A percentile compares a stretch with the other conserved stretches of the same genome.
Conservation (phyloP, 768 basidiomycete species). For the Strobilomyces confusus region DNA sequence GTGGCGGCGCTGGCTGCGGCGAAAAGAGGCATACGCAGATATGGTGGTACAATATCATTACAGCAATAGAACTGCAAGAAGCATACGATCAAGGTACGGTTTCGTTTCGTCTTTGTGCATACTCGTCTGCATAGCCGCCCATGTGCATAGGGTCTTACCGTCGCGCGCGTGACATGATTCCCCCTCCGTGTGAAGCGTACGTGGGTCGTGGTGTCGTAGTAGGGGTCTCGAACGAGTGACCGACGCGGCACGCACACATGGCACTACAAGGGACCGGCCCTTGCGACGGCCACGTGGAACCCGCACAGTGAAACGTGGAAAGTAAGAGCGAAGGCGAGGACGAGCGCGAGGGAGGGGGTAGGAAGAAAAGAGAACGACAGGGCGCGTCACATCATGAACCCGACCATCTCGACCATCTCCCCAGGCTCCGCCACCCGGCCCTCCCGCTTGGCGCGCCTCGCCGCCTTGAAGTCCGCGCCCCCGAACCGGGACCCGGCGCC, state of each 20-base stretch:
- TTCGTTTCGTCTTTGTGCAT: neutral
- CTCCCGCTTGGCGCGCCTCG: constrained; percentile 27
- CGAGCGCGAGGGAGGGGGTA: neutral
- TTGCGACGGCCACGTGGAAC: neutral
- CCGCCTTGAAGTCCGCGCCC: constrained; percentile 29
- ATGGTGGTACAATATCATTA: neutral
- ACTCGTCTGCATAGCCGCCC: neutral
- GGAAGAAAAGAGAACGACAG: too few relatives aligned
- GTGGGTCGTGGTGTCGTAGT: neutral
- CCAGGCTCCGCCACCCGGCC: constrained; percentile 14
- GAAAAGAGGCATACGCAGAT: neutral
- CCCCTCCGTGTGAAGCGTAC: neutral
- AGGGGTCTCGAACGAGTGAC: neutral
- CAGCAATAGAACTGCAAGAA: neutral
- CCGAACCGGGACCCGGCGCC: constrained; percentile 25
- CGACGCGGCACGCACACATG: neutral
- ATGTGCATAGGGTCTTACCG: neutral
- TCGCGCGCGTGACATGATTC: neutral
- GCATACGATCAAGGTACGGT: neutral
- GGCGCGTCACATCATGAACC: constrained; percentile 20
- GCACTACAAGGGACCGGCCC: neutral
- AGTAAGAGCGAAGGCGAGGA: neutral
- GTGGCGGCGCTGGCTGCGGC: too few relatives aligned
- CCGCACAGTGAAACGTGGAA: neutral
- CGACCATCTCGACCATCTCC: constrained; percentile 30